Evolutionary conservation across 257 asterid genomes (phyloP).

Genomic region (Solanum bulbocastanum): DNA sequence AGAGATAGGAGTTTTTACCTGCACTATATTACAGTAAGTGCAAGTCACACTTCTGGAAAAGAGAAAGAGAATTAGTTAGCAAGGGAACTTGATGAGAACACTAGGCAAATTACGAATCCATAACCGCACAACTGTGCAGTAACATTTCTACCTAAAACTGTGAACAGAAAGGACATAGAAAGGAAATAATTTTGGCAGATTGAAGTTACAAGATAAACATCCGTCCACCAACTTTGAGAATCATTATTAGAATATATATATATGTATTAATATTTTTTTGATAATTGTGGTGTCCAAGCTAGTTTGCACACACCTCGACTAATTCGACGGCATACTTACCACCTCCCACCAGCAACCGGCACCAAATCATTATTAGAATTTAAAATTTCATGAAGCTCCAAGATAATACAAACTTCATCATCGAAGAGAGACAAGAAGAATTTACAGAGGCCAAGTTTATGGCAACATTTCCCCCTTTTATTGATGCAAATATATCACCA

Average conservation of each 20-base stretch:
- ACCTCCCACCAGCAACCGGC: neutral
- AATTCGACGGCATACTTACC: neutral
- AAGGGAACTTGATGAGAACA: neutral
- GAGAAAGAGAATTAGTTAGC: neutral
- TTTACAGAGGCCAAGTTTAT: neutral
- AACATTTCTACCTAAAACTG: neutral
- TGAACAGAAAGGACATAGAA: neutral
- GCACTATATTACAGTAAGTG: slow-evolving; percentile 65
- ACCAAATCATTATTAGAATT: neutral
- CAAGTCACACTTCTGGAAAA: slow-evolving; percentile 74
- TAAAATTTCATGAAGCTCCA: neutral
- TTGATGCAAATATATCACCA: neutral
- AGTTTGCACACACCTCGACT: neutral
- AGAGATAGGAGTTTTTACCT: slow-evolving; percentile 34
- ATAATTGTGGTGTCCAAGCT: neutral
- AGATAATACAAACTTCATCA: neutral
- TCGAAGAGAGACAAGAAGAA: neutral
- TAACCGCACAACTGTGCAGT: neutral
- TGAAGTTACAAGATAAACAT: neutral
- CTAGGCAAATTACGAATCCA: neutral
- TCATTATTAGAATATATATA: neutral
- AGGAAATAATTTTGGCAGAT: neutral
- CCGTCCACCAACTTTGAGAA: neutral
- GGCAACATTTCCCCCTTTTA: neutral
- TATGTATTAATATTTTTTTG: neutral